phyloP scores from a whole-genome alignment of 2,329 filamentous ascomycete species.

The Lachnum nothofagi region DNA sequence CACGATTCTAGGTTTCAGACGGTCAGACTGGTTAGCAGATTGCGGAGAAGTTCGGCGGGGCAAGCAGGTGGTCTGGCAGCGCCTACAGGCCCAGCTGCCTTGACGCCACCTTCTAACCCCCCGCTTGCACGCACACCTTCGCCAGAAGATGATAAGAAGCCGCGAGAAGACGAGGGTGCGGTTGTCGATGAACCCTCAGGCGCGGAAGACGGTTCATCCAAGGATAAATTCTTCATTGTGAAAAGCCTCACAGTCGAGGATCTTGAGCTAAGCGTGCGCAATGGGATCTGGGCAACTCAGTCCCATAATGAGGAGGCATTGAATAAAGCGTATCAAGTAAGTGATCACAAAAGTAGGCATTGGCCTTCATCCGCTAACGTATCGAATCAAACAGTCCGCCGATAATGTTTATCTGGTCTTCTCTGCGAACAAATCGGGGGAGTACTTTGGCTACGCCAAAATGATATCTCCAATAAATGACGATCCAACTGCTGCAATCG shows the following conservation, averaged over 20 bases:
- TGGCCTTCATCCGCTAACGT: constrained; percentile 12
- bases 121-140: constrained; percentile 21
- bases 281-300: constrained; percentile 89
- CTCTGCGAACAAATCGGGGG: constrained; percentile 94
- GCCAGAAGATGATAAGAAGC: constrained; percentile 34
- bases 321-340: constrained; percentile 77
- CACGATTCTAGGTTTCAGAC: constrained; percentile 88
- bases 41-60: constrained; percentile 54
- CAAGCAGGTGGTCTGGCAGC: constrained; percentile 27
- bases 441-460: constrained; percentile 91
- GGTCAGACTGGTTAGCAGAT: constrained; percentile 76
- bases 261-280: constrained; percentile 79
- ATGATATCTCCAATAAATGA: constrained; percentile 83
- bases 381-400: constrained; percentile 51
- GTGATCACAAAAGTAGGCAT: constrained; percentile 18
- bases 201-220: constrained; percentile 24
- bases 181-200: constrained; percentile 5
- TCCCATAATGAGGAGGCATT: constrained; percentile 82
- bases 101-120: constrained; percentile 23
- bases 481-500: constrained; percentile 63
- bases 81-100: constrained; percentile 30
- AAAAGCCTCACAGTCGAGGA: constrained; percentile 92
- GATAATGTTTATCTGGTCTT: constrained; percentile 90
- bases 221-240: constrained; percentile 82
- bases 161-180: constrained; percentile 10